These are phyloP conservation scores for Penicillium egyptiacum DNA, from an alignment of 495 filamentous ascomycete species.

Conservation along the genomic window DNA sequence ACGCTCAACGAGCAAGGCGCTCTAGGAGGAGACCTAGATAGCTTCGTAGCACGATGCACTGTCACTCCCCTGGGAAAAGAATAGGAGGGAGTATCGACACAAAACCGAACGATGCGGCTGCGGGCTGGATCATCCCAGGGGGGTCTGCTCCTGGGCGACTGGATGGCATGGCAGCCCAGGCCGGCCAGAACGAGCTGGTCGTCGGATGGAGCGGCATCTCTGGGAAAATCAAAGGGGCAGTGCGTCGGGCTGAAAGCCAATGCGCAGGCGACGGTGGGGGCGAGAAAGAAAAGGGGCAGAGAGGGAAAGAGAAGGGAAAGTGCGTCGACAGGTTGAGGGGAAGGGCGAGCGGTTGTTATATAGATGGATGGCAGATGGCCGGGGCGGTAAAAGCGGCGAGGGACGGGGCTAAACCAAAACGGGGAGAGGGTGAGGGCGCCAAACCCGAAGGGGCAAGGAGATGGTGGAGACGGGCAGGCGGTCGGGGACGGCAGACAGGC, in stretches of 20 bases:
- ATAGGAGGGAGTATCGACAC: not conserved
- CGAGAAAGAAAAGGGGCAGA: conserved; percentile 9
- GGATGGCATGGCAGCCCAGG: conserved; percentile 1
- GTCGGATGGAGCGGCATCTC: conserved; percentile 17
- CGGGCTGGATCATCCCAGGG: not conserved
- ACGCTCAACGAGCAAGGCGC: too few species aligned
- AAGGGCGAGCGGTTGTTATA: too few species aligned
- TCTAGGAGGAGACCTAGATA: conserved; percentile 3
- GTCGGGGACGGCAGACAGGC: conserved; percentile 13
- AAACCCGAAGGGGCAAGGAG: conserved; percentile 6
- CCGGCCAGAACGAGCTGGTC: not conserved
- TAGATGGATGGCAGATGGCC: too few species aligned
- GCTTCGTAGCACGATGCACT: not conserved
- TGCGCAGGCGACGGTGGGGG: conserved; percentile 7
- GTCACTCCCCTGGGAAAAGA: not conserved
- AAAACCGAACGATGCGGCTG: not conserved
- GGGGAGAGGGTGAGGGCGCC: not conserved
- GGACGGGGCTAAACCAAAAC: conserved; percentile 6
- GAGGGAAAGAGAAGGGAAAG: conserved; percentile 14
- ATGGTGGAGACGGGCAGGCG: conserved; percentile 9
- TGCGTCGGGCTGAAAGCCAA: conserved; percentile 12
- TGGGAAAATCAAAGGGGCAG: conserved; percentile 22
- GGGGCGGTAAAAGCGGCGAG: conserved; percentile 10
- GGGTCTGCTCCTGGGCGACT: not conserved
- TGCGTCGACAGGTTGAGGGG: too few species aligned